Percentiles rank a stretch among this genome's conserved stretches.
Evolutionary conservation across 768 basidiomycete genomes (phyloP).

Genomic region (Phylloporus scabripes): DNA sequence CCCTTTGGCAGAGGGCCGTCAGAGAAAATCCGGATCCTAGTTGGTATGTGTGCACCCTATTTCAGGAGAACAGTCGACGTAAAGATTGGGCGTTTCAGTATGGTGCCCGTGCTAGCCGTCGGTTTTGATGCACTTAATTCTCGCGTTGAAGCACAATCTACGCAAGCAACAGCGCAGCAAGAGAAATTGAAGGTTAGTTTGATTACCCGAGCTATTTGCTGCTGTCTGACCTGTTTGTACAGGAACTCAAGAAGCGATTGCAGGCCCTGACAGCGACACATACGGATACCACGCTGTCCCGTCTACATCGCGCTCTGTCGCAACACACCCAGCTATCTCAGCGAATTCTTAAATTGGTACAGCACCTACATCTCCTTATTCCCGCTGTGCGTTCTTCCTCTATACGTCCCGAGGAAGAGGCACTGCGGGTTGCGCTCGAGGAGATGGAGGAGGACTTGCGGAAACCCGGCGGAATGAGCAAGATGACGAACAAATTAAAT

Average conservation of each 20-base stretch:
- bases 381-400: constrained; percentile 70
- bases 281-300: constrained; percentile 59
- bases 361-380: constrained; percentile 75
- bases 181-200: constrained; percentile 52
- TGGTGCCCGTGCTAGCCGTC: constrained; percentile 73
- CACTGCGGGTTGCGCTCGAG: constrained; percentile 62
- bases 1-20: constrained; percentile 71
- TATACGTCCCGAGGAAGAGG: constrained; percentile 77
- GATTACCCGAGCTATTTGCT: not conserved
- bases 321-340: constrained; percentile 67
- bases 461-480: constrained; percentile 43
- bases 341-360: constrained; percentile 61
- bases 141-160: constrained; percentile 70
- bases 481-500: constrained; percentile 67
- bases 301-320: constrained; percentile 56
- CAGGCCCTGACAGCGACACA: constrained; percentile 57
- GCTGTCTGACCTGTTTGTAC: constrained; percentile 7
- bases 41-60: constrained; percentile 40
- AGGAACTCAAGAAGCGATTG: constrained; percentile 66
- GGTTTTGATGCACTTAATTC: constrained; percentile 79
- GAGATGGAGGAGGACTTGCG: constrained; percentile 70
- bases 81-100: constrained; percentile 35
- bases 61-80: not conserved
- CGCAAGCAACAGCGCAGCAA: constrained; percentile 61
- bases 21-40: constrained; percentile 78